Base-by-base conservation (phyloP, 805 yeast species). In the Metschnikowia orientalis region DNA sequence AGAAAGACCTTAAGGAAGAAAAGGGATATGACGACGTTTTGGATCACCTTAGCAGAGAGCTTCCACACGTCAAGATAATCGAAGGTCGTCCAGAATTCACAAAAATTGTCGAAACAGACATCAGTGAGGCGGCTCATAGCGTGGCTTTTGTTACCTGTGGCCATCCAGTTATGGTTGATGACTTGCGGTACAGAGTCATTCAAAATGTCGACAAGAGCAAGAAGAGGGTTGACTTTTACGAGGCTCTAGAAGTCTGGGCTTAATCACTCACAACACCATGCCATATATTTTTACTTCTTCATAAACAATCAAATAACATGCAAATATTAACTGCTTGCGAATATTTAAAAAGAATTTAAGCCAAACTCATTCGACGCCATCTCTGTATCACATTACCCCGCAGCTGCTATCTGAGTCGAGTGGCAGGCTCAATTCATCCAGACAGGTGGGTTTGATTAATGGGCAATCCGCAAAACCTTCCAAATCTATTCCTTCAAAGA, bases 221-320 rank as follows among this genome's bases (percentile, higher is more conserved):
- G 6, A 43, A 41, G 35, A 23, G 45, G 16, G 28, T 43, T 10
- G 47, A 41, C 30, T 43, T 33, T 8, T 41, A 28, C 26, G 45
- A 43, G 22, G 26, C 37, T 12, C 10, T 43, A 21, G 39, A 43
- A 15, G 32, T 38, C 12, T 43, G 47, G 44, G 60, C 68, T 6
- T 40, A 17, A 23, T n/a, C 17, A 7, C n/a, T 12, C 14, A 15
- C 15, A 8, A 9, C 8, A 18, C 8, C 20, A 18, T 8, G 8
- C 20, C 8, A 7, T 8, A 18, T 18, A 6, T n/a, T n/a, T n/a
- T n/a, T n/a, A n/a, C n/a, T n/a, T n/a, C n/a, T n/a, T n/a, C n/a
- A n/a, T n/a, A n/a, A n/a, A n/a, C n/a, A n/a, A n/a, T n/a, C n/a
- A n/a, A n/a, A n/a, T n/a, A n/a, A n/a, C n/a, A n/a, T n/a, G n/a